These are phyloP conservation scores for Huntiella decipiens DNA, from an alignment of 2,329 filamentous ascomycete species.

Conservation along the genomic window DNA sequence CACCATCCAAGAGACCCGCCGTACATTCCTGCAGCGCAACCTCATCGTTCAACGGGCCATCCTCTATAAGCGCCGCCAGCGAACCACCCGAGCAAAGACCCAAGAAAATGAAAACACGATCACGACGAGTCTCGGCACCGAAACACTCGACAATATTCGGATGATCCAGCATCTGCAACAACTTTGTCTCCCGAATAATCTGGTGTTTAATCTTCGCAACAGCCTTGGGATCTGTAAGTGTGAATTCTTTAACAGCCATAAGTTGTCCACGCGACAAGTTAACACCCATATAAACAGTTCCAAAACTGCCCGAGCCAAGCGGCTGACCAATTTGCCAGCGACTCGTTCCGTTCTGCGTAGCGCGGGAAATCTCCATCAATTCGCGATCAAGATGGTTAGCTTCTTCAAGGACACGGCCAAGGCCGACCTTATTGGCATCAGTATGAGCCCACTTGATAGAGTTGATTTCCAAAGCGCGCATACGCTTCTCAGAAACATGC, in stretches of 20 bases:
- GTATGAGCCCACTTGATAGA: slow-evolving; percentile 45
- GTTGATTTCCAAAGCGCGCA: too few relatives aligned
- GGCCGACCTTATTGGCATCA: slow-evolving; percentile 66
- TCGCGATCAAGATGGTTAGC: slow-evolving; percentile 93
- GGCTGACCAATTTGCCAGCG: slow-evolving; percentile 99
- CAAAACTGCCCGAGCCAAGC: slow-evolving; percentile 90
- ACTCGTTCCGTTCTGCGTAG: slow-evolving; percentile 84
- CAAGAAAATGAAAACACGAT: slow-evolving; percentile 99
- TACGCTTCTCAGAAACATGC: too few relatives aligned
- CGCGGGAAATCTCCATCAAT: slow-evolving; percentile 80
- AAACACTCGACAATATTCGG: slow-evolving; percentile 97
- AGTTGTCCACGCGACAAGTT: slow-evolving; percentile 89
- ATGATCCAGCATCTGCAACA: slow-evolving; percentile 86
- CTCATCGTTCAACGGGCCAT: slow-evolving; percentile 93
- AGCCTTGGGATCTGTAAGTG: slow-evolving; percentile 76
- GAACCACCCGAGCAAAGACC: slow-evolving; percentile 96
- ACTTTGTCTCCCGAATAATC: slow-evolving; percentile 92
- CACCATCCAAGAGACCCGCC: slow-evolving; percentile 78
- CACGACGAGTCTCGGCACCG: slow-evolving; percentile 91
- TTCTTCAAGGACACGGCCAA: slow-evolving; percentile 81
- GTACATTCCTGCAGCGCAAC: slow-evolving; percentile 95
- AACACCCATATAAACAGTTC: slow-evolving; percentile 92
- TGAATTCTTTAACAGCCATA: slow-evolving; percentile 98
- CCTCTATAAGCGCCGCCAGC: slow-evolving; percentile 72
- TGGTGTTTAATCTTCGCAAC: slow-evolving; percentile 88